phyloP scores from a whole-genome alignment of 2,329 filamentous ascomycete species.

The Talaromyces funiculosus region DNA sequence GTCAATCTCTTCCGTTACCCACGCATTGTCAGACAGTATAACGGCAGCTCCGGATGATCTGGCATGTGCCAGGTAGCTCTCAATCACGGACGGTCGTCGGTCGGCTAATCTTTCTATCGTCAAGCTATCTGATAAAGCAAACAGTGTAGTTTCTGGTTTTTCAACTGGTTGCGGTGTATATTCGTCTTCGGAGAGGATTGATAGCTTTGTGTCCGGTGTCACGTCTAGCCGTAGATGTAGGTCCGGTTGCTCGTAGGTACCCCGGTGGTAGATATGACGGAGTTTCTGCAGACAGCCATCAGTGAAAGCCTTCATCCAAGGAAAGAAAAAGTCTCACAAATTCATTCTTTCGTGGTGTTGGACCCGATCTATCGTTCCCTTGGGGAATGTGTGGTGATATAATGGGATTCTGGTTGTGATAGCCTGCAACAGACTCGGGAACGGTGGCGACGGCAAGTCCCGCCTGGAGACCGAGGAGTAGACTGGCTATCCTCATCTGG shows the following conservation, averaged over 20 bases:
- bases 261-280: slow-evolving; percentile 89
- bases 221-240: slow-evolving; percentile 76
- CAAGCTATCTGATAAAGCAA: slow-evolving; percentile 54
- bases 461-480: slow-evolving; percentile 8
- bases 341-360: slow-evolving; percentile 24
- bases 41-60: slow-evolving; percentile 63
- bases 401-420: slow-evolving; percentile 23
- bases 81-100: slow-evolving; percentile 67
- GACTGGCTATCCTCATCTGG: slow-evolving; percentile 2
- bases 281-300: slow-evolving; percentile 41
- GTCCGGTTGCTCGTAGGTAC: slow-evolving; percentile 68
- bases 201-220: slow-evolving; percentile 52
- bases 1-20: slow-evolving; percentile 72
- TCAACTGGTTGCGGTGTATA: slow-evolving; percentile 36
- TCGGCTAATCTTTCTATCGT: slow-evolving; percentile 78
- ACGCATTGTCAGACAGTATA: slow-evolving; percentile 65
- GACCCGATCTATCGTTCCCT: slow-evolving; percentile 11
- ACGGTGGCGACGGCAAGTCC: slow-evolving; percentile 11
- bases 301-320: not conserved
- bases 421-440: slow-evolving; percentile 1
- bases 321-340: slow-evolving; percentile 28
- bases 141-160: slow-evolving; percentile 49
- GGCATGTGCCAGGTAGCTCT: slow-evolving; percentile 69
- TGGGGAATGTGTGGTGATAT: slow-evolving; percentile 31
- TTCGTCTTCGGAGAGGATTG: slow-evolving; percentile 37